phyloP scores from a whole-genome alignment of 192 early-diverging fungal species.

The Piromyces finnis region DNA sequence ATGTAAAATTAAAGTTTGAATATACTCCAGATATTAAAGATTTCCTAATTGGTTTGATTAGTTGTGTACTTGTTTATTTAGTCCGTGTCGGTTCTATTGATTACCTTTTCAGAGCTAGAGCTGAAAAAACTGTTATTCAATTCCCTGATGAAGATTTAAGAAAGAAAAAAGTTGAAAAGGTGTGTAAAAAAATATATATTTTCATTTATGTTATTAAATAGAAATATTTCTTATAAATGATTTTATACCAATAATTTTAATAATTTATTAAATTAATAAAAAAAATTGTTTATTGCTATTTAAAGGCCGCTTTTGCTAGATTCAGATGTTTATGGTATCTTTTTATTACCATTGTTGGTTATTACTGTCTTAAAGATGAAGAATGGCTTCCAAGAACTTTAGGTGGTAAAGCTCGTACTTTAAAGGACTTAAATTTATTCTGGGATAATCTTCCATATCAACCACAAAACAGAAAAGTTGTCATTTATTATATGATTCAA shows the following conservation, averaged over 20 bases:
- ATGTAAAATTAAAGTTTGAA: neutral
- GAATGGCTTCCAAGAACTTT: neutral
- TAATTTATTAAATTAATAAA: too few species aligned
- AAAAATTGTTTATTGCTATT: too few species aligned
- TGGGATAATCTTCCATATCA: neutral
- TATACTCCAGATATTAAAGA: neutral
- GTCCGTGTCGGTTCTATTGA: neutral
- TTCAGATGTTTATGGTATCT: neutral
- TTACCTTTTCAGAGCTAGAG: neutral
- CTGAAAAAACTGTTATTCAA: neutral
- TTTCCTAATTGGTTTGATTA: neutral
- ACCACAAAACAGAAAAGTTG: neutral
- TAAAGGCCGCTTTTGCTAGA: neutral
- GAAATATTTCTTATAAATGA: too few species aligned
- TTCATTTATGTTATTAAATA: too few species aligned
- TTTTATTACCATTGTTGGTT: neutral
- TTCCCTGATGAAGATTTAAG: neutral
- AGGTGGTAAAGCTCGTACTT: neutral
- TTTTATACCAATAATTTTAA: too few species aligned
- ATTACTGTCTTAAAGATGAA: neutral
- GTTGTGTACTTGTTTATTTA: neutral
- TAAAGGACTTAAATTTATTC: neutral
- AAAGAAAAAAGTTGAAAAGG: neutral
- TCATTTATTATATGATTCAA: neutral
- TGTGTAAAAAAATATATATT: too few species aligned